Conservation (phyloP, 306 rosid genomes). For the Gastrolobium villosum region DNA sequence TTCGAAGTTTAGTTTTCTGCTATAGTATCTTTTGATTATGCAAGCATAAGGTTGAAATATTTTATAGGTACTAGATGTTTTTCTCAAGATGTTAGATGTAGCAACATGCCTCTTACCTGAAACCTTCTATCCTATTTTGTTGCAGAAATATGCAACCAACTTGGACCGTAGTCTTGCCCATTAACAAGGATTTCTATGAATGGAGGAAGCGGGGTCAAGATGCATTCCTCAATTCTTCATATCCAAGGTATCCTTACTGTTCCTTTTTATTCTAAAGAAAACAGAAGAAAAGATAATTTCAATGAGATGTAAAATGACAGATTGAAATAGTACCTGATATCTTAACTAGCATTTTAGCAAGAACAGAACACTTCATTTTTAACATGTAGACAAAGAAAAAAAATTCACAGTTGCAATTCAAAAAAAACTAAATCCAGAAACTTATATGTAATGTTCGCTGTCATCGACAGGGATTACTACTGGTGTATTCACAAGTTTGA, state of each 20-base stretch:
- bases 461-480: constrained; percentile 48
- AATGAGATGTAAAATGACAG: not conserved
- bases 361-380: not conserved
- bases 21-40: not conserved
- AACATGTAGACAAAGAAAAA: not conserved
- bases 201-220: not conserved
- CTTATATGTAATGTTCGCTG: not conserved
- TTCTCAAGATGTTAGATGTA: not conserved
- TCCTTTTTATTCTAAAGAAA: not conserved
- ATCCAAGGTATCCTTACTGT: not conserved
- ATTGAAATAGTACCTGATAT: too few relatives aligned
- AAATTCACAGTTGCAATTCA: not conserved
- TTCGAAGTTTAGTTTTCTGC: not conserved
- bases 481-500: constrained; percentile 58
- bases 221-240: not conserved
- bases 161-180: not conserved
- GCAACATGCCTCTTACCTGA: not conserved
- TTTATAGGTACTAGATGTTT: not conserved
- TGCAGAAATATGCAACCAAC: not conserved
- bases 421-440: not conserved
- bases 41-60: not conserved
- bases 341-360: not conserved
- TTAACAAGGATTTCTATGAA: not conserved
- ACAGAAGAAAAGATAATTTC: not conserved
- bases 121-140: not conserved